Percentiles rank a stretch among this genome's conserved stretches.
These are phyloP conservation scores for Aphanomyces stellatus DNA, from an alignment of 352 stramenopile species.

Conservation along the genomic window DNA sequence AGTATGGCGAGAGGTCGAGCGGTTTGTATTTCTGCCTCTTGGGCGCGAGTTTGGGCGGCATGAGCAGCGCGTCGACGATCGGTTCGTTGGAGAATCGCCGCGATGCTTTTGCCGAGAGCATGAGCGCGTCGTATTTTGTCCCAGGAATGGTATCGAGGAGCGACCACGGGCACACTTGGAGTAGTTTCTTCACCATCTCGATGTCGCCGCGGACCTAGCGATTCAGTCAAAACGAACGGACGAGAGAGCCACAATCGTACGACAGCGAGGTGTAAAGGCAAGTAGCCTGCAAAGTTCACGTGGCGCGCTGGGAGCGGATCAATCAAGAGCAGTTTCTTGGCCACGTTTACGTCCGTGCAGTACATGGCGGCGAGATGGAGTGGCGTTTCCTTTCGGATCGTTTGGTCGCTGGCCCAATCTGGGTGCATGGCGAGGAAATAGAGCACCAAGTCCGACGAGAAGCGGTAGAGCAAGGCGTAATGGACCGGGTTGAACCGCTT, in stretches of 20 bases:
- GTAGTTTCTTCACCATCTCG: background rate
- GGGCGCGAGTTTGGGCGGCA: conserved; percentile 6
- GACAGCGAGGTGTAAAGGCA: conserved; percentile 46
- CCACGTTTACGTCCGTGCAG: background rate
- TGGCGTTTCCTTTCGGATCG: conserved; percentile 30
- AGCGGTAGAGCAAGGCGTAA: conserved; percentile 42
- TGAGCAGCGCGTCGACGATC: conserved; percentile 7
- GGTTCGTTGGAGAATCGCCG: background rate
- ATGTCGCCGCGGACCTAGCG: background rate
- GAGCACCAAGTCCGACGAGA: conserved; percentile 22
- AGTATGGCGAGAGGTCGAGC: conserved; percentile 10
- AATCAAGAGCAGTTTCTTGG: background rate
- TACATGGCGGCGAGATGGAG: conserved; percentile 38
- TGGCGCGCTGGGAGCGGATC: conserved; percentile 10
- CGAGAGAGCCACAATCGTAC: background rate
- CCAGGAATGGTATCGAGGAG: conserved; percentile 7
- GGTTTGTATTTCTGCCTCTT: background rate
- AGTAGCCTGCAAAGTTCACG: conserved; percentile 36
- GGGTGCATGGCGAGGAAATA: conserved; percentile 30
- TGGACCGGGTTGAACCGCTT: conserved; percentile 48
- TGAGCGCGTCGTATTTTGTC: conserved; percentile 15
- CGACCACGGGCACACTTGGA: conserved; percentile 15
- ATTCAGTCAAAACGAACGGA: background rate
- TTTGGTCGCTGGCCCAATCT: conserved; percentile 22
- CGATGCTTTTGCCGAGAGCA: background rate